These are phyloP conservation scores for Coprinopsis sp. DNA, from an alignment of 768 basidiomycete species.

Conservation along the genomic window DNA sequence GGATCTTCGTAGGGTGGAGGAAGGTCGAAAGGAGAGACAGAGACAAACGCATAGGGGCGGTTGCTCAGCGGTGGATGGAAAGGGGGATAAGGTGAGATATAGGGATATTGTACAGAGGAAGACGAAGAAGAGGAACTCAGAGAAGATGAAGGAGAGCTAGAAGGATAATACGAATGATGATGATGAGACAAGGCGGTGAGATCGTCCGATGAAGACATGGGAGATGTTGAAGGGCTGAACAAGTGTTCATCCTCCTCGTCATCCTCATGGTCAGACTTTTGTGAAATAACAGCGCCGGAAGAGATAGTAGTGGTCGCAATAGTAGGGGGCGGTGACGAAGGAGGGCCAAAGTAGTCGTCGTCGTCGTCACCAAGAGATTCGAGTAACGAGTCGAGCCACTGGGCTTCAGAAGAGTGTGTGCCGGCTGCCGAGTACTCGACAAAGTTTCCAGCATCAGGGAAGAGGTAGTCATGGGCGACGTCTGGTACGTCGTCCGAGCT, in stretches of 20 bases:
- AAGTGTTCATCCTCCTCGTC: slow-evolving; percentile 65
- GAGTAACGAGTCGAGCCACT: slow-evolving; percentile 79
- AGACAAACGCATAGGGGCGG: slow-evolving; percentile 9
- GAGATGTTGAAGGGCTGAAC: slow-evolving; percentile 61
- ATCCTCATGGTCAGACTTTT: slow-evolving; percentile 40
- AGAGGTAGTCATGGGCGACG: slow-evolving; percentile 70
- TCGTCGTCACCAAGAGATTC: slow-evolving; percentile 71
- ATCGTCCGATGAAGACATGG: slow-evolving; percentile 77
- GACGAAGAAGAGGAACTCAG: no score
- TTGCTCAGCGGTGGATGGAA: slow-evolving; percentile 46
- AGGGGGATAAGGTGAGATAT: slow-evolving; percentile 64
- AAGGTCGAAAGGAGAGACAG: slow-evolving; percentile 41
- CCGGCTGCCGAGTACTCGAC: slow-evolving; percentile 32
- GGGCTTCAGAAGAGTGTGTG: slow-evolving; percentile 56
- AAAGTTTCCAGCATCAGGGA: slow-evolving; percentile 68
- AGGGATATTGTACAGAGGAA: slow-evolving; percentile 40
- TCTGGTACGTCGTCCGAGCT: slow-evolving; percentile 44
- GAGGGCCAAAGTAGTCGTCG: slow-evolving; percentile 49
- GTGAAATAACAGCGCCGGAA: no score
- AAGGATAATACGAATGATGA: slow-evolving; percentile 12
- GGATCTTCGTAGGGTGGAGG: slow-evolving; percentile 46
- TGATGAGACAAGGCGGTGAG: slow-evolving; percentile 32
- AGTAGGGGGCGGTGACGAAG: no score
- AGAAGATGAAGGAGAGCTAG: slow-evolving; percentile 45
- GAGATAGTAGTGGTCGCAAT: no score